Conservation (phyloP, 2,329 filamentous ascomycete species). For the Verticillium longisporum region DNA sequence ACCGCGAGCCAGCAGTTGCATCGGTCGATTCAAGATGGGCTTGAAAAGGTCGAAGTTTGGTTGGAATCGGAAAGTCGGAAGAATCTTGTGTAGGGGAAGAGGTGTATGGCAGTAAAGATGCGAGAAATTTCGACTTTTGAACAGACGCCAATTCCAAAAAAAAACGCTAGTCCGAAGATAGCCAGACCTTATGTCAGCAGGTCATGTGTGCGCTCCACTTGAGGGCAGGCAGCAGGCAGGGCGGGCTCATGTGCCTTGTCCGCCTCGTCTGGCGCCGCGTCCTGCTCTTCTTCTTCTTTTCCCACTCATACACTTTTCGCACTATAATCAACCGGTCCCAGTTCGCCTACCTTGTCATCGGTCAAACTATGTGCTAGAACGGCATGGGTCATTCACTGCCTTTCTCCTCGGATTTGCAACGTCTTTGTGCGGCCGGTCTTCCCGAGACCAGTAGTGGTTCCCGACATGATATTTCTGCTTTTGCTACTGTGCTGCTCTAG, state of each 20-base stretch:
- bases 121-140: constrained; percentile 1
- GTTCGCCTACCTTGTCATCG: constrained; percentile 42
- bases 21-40: neutral
- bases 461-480: neutral
- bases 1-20: too few relatives aligned
- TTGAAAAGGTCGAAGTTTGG: neutral
- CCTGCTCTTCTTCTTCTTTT: constrained; percentile 15
- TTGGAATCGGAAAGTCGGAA: neutral
- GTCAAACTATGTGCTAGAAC: constrained; percentile 56
- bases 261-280: constrained; percentile 1
- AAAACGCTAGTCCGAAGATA: neutral
- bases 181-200: neutral
- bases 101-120: too few relatives aligned
- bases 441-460: neutral
- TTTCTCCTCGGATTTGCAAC: neutral
- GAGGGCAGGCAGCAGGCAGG: neutral
- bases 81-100: too few relatives aligned
- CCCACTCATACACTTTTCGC: constrained; percentile 39
- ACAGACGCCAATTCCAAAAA: neutral
- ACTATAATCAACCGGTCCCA: constrained; percentile 55
- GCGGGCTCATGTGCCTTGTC: neutral
- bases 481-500: constrained; percentile 13
- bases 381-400: constrained; percentile 19
- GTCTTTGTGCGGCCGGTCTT: constrained; percentile 6
- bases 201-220: neutral